Base-by-base conservation (phyloP, 257 asterid genomes). In the Solanum pennellii region DNA sequence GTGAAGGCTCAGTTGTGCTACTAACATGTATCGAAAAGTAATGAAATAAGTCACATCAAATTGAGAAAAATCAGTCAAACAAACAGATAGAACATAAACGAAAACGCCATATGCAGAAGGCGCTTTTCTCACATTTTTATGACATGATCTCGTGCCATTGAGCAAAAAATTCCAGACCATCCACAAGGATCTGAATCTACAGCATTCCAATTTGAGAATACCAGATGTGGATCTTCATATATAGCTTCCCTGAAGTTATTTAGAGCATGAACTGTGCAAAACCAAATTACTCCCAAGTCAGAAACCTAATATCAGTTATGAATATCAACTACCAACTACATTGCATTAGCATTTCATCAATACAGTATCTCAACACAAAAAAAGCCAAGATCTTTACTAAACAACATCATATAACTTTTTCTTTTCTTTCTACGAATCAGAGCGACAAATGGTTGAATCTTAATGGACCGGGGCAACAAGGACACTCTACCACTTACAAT, bases 151-250 rank as follows among this genome's bases (percentile, higher is more conserved):
- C 93, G 89, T 27, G 91, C 91, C 14, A 83, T 88, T 20, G 98
- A 93, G 88, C 99, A 97, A 86, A 88, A 89, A 92, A 97, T 89
- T 20, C 98, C 98, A 42, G 86, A 84, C 99, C 99, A 97, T 29
- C 90, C 86, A 91, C 99, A 97, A 89, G 99, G 98, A 92, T 95
- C 93, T 77, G 98, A 91, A 85, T 92, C 95, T 60, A 94, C 86
- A 79, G 93, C 84, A 79, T 94, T 94, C 99, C 99, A 97, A 92
- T 91, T 94, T 60, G 99, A 94, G 76, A 97, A 90, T 85, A 92
- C 92, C 88, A 90, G 86, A 65, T 84, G 88, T 41, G 99, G 99
- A 94, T 97, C 99, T 89, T 95, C 98, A 88, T 90, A 88, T 86
- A 96, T 94, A 83, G 98, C 96, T 89, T 95, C 98, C 93, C 94